phyloP scores from a whole-genome alignment of 2,329 filamentous ascomycete species.

The Fusarium mangiferae region DNA sequence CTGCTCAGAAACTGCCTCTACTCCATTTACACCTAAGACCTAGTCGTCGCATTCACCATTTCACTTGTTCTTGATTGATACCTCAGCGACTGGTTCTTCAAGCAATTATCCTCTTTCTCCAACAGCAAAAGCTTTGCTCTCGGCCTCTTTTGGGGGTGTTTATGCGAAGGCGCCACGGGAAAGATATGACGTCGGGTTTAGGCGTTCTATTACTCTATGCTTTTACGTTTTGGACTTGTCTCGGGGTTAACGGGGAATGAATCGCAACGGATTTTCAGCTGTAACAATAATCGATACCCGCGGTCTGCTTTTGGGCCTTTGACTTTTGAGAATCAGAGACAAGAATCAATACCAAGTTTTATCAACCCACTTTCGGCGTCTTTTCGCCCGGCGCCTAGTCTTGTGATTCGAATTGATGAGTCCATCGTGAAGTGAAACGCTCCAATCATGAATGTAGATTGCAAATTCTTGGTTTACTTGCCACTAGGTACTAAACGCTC shows the following conservation, averaged over 20 bases:
- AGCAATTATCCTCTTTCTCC: background rate
- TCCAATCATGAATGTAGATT: conserved; percentile 14
- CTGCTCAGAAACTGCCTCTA: background rate
- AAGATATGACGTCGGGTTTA: conserved; percentile 18
- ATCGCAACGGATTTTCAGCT: conserved; percentile 12
- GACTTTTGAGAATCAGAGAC: conserved; percentile 4
- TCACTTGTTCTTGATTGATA: conserved; percentile 29
- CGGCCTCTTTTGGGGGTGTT: background rate
- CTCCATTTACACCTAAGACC: conserved; percentile 1
- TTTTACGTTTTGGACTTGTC: conserved; percentile 24
- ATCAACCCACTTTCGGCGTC: conserved; percentile 12
- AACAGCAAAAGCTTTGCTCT: background rate
- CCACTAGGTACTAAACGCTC: background rate
- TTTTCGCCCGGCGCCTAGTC: conserved; percentile 1
- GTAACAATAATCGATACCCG: conserved; percentile 38
- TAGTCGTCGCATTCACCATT: conserved; percentile 7
- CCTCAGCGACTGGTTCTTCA: conserved; percentile 7
- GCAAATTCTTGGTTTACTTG: background rate
- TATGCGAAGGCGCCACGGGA: conserved; percentile 18
- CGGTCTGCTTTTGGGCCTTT: conserved; percentile 12
- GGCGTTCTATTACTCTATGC: conserved; percentile 10
- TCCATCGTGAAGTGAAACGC: conserved; percentile 8
- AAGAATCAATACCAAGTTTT: conserved; percentile 16
- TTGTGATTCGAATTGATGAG: background rate
- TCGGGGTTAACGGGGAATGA: conserved; percentile 12